Evolutionary conservation across 257 asterid species (phyloP).

Genomic region (Orobanche coerulescens): DNA sequence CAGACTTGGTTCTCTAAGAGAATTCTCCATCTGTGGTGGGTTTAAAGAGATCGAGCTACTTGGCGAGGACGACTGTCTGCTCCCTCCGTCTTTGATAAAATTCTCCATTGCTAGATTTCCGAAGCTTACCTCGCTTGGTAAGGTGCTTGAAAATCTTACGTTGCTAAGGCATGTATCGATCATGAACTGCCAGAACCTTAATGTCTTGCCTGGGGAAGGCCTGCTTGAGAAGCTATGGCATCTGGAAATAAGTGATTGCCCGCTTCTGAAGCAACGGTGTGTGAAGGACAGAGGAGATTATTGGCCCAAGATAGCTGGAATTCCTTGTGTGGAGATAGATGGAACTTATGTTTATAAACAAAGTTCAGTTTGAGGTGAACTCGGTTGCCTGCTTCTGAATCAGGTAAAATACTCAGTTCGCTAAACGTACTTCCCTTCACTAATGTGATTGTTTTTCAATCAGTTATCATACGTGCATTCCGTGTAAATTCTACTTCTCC

Average conservation of each 20-base stretch:
- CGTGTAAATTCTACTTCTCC: neutral
- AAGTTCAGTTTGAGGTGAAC: conserved; percentile 17
- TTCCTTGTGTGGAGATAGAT: conserved; percentile 66
- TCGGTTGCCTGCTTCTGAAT: neutral
- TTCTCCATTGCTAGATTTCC: conserved; percentile 58
- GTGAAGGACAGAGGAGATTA: conserved; percentile 45
- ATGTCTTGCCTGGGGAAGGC: conserved; percentile 37
- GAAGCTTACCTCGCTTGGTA: conserved; percentile 37
- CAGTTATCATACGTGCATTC: neutral
- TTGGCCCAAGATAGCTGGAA: conserved; percentile 55
- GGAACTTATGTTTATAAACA: conserved; percentile 36
- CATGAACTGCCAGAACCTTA: conserved; percentile 49
- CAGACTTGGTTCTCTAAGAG: conserved; percentile 47
- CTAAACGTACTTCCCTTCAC: neutral
- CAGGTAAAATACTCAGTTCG: conserved; percentile 21
- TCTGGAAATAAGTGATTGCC: conserved; percentile 53
- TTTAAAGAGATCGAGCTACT: conserved; percentile 46
- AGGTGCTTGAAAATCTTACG: conserved; percentile 44
- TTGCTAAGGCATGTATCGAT: conserved; percentile 43
- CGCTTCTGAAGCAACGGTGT: conserved; percentile 35
- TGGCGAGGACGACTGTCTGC: conserved; percentile 30
- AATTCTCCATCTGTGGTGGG: conserved; percentile 65
- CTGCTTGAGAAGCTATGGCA: conserved; percentile 56
- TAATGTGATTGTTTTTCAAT: neutral
- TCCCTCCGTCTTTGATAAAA: conserved; percentile 41